phyloP scores from a whole-genome alignment of 1,139 yeast genomes.

The Scheffersomyces lignicola region DNA sequence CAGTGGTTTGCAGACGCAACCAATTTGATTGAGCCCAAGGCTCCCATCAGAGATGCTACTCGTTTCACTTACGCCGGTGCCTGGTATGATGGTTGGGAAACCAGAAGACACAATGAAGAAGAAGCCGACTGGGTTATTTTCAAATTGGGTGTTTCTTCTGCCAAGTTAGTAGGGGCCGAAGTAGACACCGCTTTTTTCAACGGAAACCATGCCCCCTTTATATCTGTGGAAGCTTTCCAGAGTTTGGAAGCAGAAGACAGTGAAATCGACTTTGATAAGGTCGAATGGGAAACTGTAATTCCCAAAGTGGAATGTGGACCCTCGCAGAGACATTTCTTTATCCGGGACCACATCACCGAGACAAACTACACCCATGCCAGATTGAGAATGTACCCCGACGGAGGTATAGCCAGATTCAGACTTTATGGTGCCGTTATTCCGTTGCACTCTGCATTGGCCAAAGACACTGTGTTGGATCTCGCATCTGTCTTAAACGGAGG shows the following conservation, averaged over 20 bases:
- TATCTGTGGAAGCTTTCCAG: slow-evolving; percentile 77
- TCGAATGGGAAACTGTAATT: slow-evolving; percentile 70
- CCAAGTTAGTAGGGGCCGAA: slow-evolving; percentile 77
- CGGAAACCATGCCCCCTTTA: slow-evolving; percentile 92
- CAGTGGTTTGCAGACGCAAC: slow-evolving; percentile 97
- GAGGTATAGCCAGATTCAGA: slow-evolving; percentile 94
- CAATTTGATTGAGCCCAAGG: slow-evolving; percentile 76
- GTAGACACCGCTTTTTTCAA: slow-evolving; percentile 90
- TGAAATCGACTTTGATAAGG: slow-evolving; percentile 20
- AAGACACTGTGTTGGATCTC: slow-evolving; percentile 54
- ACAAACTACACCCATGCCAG: slow-evolving; percentile 74
- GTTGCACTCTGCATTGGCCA: slow-evolving; percentile 44
- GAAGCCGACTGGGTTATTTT: slow-evolving; percentile 86
- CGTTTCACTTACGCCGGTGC: slow-evolving; percentile 84
- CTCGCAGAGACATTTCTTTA: slow-evolving; percentile 77
- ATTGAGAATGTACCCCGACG: slow-evolving; percentile 92
- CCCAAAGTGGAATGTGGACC: slow-evolving; percentile 83
- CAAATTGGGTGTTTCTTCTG: slow-evolving; percentile 81
- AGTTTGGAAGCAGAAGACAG: slow-evolving; percentile 32
- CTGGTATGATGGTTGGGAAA: slow-evolving; percentile 99
- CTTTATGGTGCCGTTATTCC: slow-evolving; percentile 82
- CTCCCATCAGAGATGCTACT: slow-evolving; percentile 80
- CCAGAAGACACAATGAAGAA: slow-evolving; percentile 83
- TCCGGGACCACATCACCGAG: slow-evolving; percentile 54
- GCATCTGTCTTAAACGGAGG: slow-evolving; percentile 90